Evolutionary conservation across 1,139 yeast genomes (phyloP).

Genomic region (Suhomyces yuchorum): DNA sequence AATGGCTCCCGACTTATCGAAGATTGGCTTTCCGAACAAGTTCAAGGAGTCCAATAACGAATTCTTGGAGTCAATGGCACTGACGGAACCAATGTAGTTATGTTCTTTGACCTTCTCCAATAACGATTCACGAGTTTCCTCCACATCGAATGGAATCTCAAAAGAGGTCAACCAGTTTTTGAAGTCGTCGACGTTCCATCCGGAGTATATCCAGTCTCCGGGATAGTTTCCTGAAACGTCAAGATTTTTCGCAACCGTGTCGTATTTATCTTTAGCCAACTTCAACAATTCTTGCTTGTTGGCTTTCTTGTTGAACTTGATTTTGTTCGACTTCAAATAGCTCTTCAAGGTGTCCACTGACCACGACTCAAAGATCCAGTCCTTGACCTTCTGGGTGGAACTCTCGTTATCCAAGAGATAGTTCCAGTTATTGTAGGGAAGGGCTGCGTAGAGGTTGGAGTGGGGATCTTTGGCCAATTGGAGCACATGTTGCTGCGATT

Average conservation of each 20-base stretch:
- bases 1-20: slow-evolving; percentile 43
- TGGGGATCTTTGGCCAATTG: slow-evolving; percentile 22
- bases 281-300: slow-evolving; percentile 39
- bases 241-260: slow-evolving; percentile 34
- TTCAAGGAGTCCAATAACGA: slow-evolving; percentile 43
- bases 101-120: slow-evolving; percentile 44
- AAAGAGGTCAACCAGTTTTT: slow-evolving; percentile 50
- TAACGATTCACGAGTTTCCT: slow-evolving; percentile 43
- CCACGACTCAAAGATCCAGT: slow-evolving; percentile 58
- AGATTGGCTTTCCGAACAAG: slow-evolving; percentile 34
- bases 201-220: slow-evolving; percentile 51
- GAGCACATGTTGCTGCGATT: slow-evolving; percentile 21
- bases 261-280: slow-evolving; percentile 40
- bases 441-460: slow-evolving; percentile 17
- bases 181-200: slow-evolving; percentile 48
- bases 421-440: slow-evolving; percentile 23
- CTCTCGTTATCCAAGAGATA: slow-evolving; percentile 12
- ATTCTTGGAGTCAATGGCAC: slow-evolving; percentile 37
- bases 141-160: slow-evolving; percentile 42
- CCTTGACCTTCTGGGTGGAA: slow-evolving; percentile 15
- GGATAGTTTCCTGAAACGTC: slow-evolving; percentile 50
- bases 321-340: slow-evolving; percentile 36
- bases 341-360: slow-evolving; percentile 33
- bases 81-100: slow-evolving; percentile 41
- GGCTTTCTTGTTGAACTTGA: slow-evolving; percentile 29